phyloP scores from a whole-genome alignment of 768 basidiomycete genomes.

The Pleurotus sapidus region DNA sequence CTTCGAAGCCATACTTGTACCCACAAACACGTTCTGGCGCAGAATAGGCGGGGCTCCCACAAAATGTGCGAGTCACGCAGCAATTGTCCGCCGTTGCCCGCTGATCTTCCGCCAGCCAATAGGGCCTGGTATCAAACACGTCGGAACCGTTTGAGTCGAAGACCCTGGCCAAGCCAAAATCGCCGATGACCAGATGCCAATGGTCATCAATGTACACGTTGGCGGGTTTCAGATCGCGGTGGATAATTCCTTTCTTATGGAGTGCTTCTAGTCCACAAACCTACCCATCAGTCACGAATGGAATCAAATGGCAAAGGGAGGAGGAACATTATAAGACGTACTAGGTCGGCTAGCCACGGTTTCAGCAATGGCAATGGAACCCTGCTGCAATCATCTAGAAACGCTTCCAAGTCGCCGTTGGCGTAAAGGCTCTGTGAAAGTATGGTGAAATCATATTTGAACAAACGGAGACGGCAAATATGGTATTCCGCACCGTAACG shows the following conservation, averaged over 20 bases:
- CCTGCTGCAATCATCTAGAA: neutral
- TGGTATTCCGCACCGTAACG: conserved; percentile 12
- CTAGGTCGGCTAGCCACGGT: neutral
- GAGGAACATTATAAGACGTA: neutral
- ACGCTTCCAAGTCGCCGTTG: conserved; percentile 13
- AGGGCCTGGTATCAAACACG: neutral
- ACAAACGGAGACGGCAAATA: neutral
- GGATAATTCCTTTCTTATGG: conserved; percentile 72
- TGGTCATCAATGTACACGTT: conserved; percentile 45
- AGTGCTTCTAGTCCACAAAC: conserved; percentile 51
- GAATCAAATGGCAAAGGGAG: neutral
- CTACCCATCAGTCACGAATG: neutral
- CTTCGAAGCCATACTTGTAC: neutral
- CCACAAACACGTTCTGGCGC: neutral
- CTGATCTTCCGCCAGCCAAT: neutral
- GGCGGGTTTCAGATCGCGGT: conserved; percentile 78
- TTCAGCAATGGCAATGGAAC: conserved; percentile 4
- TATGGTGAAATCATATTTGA: neutral
- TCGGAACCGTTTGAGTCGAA: neutral
- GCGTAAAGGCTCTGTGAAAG: conserved; percentile 9
- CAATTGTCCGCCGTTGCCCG: neutral
- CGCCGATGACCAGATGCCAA: conserved; percentile 19
- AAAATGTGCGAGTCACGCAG: neutral
- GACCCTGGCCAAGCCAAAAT: conserved; percentile 19
- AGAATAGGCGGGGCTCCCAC: neutral